phyloP scores from a whole-genome alignment of 1,284 basidiomycete genomes.

The Xerocomus nothofagi region DNA sequence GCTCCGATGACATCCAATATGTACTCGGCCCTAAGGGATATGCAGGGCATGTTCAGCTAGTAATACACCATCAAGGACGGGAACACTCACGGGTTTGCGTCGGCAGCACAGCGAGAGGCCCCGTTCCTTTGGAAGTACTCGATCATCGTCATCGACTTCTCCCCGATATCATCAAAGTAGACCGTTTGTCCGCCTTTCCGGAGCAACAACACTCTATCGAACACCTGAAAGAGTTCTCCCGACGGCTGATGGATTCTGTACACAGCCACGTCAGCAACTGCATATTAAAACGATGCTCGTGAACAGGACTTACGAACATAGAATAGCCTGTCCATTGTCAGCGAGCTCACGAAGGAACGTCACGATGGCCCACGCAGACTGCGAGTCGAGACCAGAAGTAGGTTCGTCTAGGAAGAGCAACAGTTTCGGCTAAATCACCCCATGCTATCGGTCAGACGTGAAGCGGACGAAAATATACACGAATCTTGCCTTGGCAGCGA shows the following conservation, averaged over 20 bases:
- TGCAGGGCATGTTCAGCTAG: neutral
- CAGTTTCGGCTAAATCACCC: conserved; percentile 53
- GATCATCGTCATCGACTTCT: conserved; percentile 55
- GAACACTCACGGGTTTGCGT: conserved; percentile 42
- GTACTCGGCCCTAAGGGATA: conserved; percentile 54
- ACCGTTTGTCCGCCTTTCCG: conserved; percentile 70
- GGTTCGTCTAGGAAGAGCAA: conserved; percentile 84
- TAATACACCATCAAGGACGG: neutral
- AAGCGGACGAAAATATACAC: neutral
- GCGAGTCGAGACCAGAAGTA: conserved; percentile 86
- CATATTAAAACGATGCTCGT: conserved; percentile 15
- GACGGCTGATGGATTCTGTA: conserved; percentile 48
- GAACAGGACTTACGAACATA: conserved; percentile 62
- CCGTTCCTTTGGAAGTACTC: conserved; percentile 68
- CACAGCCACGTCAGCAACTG: neutral
- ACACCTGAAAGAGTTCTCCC: conserved; percentile 65
- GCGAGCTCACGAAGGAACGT: conserved; percentile 76
- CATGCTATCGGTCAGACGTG: neutral
- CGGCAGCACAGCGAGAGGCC: conserved; percentile 41
- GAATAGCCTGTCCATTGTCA: conserved; percentile 69
- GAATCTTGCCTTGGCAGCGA: conserved; percentile 60
- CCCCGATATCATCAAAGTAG: conserved; percentile 75
- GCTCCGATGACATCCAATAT: conserved; percentile 69
- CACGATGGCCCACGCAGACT: conserved; percentile 85
- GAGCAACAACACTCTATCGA: conserved; percentile 61